A percentile compares a stretch with the other conserved stretches of the same genome.
phyloP scores from a whole-genome alignment of 257 asterid species.

The Salvia splendens region DNA sequence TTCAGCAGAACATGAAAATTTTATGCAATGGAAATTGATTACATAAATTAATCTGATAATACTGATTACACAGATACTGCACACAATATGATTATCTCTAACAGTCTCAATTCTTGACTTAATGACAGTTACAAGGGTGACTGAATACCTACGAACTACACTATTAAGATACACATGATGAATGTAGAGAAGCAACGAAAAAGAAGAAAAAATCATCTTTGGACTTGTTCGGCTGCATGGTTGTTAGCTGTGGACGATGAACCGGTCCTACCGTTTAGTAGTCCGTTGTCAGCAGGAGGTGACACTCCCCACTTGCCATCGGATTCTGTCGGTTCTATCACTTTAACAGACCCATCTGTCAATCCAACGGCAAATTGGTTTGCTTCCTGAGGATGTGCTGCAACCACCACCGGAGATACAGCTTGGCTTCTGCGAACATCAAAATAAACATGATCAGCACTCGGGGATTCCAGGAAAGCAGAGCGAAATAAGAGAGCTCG shows the following conservation, averaged over 20 bases:
- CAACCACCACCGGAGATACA: conserved; percentile 67
- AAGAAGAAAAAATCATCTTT: conserved; percentile 51
- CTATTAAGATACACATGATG: conserved; percentile 47
- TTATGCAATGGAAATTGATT: background rate
- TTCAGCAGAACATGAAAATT: conserved; percentile 14
- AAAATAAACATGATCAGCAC: conserved; percentile 7
- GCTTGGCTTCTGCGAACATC: conserved; percentile 59
- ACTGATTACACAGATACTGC: conserved; percentile 34
- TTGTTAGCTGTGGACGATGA: conserved; percentile 65
- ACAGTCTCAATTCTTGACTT: conserved; percentile 45
- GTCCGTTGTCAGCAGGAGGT: conserved; percentile 72
- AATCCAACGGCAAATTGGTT: conserved; percentile 89
- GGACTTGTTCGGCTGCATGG: conserved; percentile 76
- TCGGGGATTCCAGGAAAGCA: background rate
- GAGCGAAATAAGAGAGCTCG: background rate
- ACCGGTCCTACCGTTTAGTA: conserved; percentile 62
- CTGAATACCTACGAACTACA: conserved; percentile 59
- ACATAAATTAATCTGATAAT: conserved; percentile 30
- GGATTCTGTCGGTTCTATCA: conserved; percentile 84
- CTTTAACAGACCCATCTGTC: conserved; percentile 90
- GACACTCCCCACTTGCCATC: conserved; percentile 81
- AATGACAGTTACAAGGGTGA: conserved; percentile 34
- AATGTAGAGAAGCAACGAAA: conserved; percentile 17
- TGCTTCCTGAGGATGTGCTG: conserved; percentile 86
- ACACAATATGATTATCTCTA: conserved; percentile 36